Evolutionary conservation across 306 rosid genomes (phyloP), one percentile per base, ranked within the genome.

Genomic region (Pyrus pyrifolia): DNA sequence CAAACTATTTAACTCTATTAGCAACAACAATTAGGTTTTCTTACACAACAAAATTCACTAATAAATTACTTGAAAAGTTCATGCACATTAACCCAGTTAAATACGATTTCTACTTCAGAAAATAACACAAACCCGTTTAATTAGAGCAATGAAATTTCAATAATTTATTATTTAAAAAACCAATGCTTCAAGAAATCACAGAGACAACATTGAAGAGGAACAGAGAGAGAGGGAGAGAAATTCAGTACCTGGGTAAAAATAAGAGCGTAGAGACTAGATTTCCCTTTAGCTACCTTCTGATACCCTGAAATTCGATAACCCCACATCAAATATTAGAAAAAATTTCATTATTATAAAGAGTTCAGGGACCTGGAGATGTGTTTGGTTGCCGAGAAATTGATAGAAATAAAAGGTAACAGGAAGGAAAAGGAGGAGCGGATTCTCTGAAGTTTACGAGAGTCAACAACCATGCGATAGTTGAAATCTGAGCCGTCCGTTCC

Each of bases 401-500:
- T 10, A 81, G 74, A 52, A 81, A 21, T 68, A 23, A 67, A 46
- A 53, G 49, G 42, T 19, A 59, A 38, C 25, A 58, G 74, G 52
- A 18, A 53, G 57, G 21, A 67, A 60, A 33, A 31, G 40, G 63
- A 33, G 9, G 7, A 44, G 52, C 5, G 19, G 8, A 6, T 57
- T 6, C 5, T 55, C 3, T 72, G 78, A 40, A 77, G 63, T 94
- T 86, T 84, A 91, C 98, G 89, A 79, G 98, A 91, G 81, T 87
- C 97, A 75, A 94, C 96, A 1, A 94, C 97, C 97, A 93, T 91
- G 55, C 97, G 97, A 83, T 79, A 88, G 59, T 89, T 86, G 74
- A 79, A 91, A 85, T 91, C 98, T 2, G 91, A 90, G 74, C 97
- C 98, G 70, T 93, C 97, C 8, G 98, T 91, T 79, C 98, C 98